These are phyloP conservation scores for Ceratobasidium sp. DNA, from an alignment of 1,284 basidiomycete species.

Conservation along the genomic window DNA sequence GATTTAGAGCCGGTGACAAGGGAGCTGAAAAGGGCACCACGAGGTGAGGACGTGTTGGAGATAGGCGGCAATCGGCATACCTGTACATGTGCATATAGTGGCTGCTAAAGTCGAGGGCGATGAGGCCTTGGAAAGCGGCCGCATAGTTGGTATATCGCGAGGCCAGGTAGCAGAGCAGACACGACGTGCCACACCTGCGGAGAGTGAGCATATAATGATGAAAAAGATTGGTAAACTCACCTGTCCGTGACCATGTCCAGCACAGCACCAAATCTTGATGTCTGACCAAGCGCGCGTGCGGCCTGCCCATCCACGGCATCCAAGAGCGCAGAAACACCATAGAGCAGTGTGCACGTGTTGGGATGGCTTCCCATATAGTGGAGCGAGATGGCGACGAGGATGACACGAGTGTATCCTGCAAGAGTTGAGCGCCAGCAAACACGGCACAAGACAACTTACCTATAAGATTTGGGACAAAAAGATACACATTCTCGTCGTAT, in stretches of 20 bases:
- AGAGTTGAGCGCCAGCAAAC: slow-evolving; percentile 19
- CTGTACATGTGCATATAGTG: slow-evolving; percentile 99
- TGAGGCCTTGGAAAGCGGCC: slow-evolving; percentile 91
- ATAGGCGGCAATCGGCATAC: slow-evolving; percentile 54
- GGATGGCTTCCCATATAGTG: slow-evolving; percentile 96
- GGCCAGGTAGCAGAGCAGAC: slow-evolving; percentile 92
- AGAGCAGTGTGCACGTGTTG: slow-evolving; percentile 88
- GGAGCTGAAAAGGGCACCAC: slow-evolving; percentile 63
- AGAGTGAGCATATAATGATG: neutral
- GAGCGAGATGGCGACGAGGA: slow-evolving; percentile 88
- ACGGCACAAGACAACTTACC: slow-evolving; percentile 56
- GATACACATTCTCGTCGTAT: slow-evolving; percentile 90
- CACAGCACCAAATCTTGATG: slow-evolving; percentile 96
- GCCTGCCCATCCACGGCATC: slow-evolving; percentile 96
- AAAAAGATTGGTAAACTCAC: slow-evolving; percentile 54
- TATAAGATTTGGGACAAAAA: slow-evolving; percentile 97
- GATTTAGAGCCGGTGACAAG: slow-evolving; percentile 90
- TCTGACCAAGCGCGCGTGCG: slow-evolving; percentile 87
- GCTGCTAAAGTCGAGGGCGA: slow-evolving; percentile 96
- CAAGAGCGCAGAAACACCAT: slow-evolving; percentile 90
- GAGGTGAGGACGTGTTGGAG: neutral
- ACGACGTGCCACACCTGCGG: slow-evolving; percentile 90
- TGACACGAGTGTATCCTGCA: slow-evolving; percentile 87
- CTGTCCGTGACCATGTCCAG: slow-evolving; percentile 99
- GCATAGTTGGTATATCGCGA: slow-evolving; percentile 86